These are phyloP conservation scores for Brettanomyces sp. DNA, from an alignment of 805 yeast species.

Conservation along the genomic window DNA sequence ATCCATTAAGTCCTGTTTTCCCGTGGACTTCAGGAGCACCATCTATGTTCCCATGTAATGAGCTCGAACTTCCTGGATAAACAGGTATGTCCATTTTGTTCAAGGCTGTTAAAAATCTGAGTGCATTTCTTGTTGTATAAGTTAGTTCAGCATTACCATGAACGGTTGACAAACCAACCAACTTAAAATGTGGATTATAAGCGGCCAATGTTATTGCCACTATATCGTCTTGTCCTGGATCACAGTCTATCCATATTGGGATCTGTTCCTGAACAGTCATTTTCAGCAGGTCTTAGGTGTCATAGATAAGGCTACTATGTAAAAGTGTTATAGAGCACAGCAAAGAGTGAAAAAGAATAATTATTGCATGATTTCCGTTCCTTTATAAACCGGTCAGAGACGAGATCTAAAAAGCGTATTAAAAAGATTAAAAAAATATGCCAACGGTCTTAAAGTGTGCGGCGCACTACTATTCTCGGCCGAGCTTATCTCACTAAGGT, in stretches of 20 bases:
- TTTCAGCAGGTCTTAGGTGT: background rate
- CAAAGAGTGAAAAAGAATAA: too few species aligned
- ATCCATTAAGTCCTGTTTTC: constrained; percentile 69
- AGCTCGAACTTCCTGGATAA: constrained; percentile 53
- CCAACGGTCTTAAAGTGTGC: too few species aligned
- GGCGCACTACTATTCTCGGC: too few species aligned
- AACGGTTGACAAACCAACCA: constrained; percentile 66
- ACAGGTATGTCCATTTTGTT: constrained; percentile 47
- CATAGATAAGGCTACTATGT: too few species aligned
- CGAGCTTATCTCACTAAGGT: too few species aligned
- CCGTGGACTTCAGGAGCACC: constrained; percentile 68
- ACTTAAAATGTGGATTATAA: constrained; percentile 46
- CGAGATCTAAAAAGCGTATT: too few species aligned
- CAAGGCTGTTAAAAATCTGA: constrained; percentile 57
- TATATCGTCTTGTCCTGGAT: constrained; percentile 87
- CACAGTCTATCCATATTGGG: constrained; percentile 86
- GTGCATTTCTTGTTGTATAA: constrained; percentile 60
- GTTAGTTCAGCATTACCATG: constrained; percentile 62
- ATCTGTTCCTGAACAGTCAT: constrained; percentile 17
- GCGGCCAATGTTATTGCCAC: constrained; percentile 61
- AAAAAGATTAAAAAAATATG: too few species aligned
- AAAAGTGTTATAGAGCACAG: too few species aligned
- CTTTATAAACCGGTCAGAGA: too few species aligned
- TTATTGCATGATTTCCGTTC: too few species aligned
- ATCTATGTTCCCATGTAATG: constrained; percentile 40